These are phyloP conservation scores for Pichia inconspicua DNA, from an alignment of 1,139 yeast genomes.

Conservation along the genomic window DNA sequence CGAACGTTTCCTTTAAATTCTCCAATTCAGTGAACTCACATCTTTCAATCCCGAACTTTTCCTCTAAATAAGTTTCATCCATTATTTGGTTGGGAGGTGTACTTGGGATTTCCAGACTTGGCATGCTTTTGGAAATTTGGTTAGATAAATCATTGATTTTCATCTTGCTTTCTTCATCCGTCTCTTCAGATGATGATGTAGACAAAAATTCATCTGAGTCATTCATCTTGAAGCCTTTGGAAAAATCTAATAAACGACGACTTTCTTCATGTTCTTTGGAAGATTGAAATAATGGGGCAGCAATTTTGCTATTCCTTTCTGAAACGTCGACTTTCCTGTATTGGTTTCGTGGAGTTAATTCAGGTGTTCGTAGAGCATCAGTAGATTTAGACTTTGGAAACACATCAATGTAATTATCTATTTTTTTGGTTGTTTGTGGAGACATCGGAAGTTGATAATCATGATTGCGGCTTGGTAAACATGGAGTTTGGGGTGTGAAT, in stretches of 20 bases:
- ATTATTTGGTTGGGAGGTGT: slow-evolving; percentile 25
- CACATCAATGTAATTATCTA: slow-evolving; percentile 2
- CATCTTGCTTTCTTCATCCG: slow-evolving; percentile 4
- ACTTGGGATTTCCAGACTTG: slow-evolving; percentile 14
- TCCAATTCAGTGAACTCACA: slow-evolving; percentile 10
- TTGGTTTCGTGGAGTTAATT: slow-evolving; percentile 21
- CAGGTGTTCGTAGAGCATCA: slow-evolving; percentile 24
- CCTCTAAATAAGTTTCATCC: slow-evolving; percentile 18
- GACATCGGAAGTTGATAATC: slow-evolving; percentile 9
- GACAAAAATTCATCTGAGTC: not conserved
- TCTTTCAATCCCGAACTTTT: slow-evolving; percentile 17
- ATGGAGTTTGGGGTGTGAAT: slow-evolving; percentile 23
- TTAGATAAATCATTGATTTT: slow-evolving; percentile 1
- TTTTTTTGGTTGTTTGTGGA: slow-evolving; percentile 8
- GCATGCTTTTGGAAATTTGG: slow-evolving; percentile 12
- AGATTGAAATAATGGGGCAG: slow-evolving; percentile 11
- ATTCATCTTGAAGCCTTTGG: slow-evolving; percentile 5
- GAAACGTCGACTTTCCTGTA: not conserved
- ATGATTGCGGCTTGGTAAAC: slow-evolving; percentile 11
- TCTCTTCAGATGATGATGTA: not conserved
- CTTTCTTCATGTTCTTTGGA: slow-evolving; percentile 24
- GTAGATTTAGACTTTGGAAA: not conserved
- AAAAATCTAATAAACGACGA: slow-evolving; percentile 8
- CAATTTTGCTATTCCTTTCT: not conserved
- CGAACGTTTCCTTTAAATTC: slow-evolving; percentile 11